Base-by-base conservation (phyloP, 2,329 filamentous ascomycete genomes). In the Epichloe sylvatica region DNA sequence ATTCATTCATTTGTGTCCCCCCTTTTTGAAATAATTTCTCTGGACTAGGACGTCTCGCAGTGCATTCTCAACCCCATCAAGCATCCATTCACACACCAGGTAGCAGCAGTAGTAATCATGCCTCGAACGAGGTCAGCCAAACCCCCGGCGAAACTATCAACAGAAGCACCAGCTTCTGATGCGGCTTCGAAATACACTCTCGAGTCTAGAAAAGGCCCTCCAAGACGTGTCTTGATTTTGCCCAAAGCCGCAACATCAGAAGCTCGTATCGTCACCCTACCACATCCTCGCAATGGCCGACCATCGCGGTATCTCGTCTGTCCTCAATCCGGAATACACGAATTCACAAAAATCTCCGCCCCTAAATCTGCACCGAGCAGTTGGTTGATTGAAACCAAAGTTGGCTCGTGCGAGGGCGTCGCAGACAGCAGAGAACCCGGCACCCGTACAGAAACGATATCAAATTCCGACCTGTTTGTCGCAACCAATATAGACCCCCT, bases 401-500 rank as follows among this genome's bases (percentile, higher is more conserved):
- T 52, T 35, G 49, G 35, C 33, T 42, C 49, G 55, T 47, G 41
- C 4, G 53, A 57, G 6, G 54, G 61, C 11, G 52, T 57, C 9
- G 23, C 53, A 33, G 50, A 53, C 17, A 48, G 51, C 8, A 58
- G 53, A 36, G 46, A 52, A n/a, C 46, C 53, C 57, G 47, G 49
- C 40, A 49, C 35, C 4, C 55, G 56, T 25, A 55, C 57, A 34
- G 57, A 62, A 25, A 57, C 87, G 23, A 75, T 81, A 35, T 81
- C 81, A 58, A 75, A 74, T 41, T 80, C 87, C 35, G 81, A 89
- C 52, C 69, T 97, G n/a, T 84, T 85, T 59, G 68, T 97, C 52
- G 87, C 91, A 8, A 95, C 92, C 1, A 78, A 81, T 2, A 72
- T 95, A 49, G 92, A 98, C 64, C 77, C 5, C 5, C 62, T 96